Base-by-base conservation (phyloP, 495 filamentous ascomycete species). In the Rhypophila decipiens region DNA sequence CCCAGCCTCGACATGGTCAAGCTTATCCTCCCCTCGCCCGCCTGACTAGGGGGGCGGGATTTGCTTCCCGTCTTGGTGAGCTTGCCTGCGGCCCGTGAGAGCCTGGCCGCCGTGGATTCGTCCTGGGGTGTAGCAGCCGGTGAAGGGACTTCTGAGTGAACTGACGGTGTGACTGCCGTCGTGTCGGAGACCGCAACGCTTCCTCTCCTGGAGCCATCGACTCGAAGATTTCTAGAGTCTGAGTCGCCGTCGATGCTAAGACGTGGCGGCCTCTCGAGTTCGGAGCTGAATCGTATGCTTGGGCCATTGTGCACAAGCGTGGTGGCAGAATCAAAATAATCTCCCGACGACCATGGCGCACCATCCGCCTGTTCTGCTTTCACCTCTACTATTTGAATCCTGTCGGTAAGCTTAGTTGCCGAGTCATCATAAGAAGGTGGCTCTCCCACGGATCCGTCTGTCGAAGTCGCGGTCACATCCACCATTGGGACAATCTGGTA, bases 401-500 rank as follows among this genome's bases (percentile, higher is more conserved):
- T 29, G 29, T 5, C 36, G 5, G 43, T 24, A 7, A 51, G 36
- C 7, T 39, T 47, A 15, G 31, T 41, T 5, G 56, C 49, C 9
- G 50, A 75, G n/a, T 77, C 72, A 36, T 75, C 65, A 43, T 80
- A 84, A 4, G 82, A 74, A 9, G 80, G 74, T 3, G 77, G 70
- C 3, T 73, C 67, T n/a, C 55, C 49, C 15, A 68, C 64, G 23
- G 75, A 77, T 48, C 78, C 73, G 22, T 69, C 66, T 33, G 73
- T 74, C 9, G 76, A 76, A 43, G 74, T 68, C 0, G 76, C 64
- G 5, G 77, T 69, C 39, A 87, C 80, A 38, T 86, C 84, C 23
- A 85, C 78, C 51, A 94, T 86, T 0, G 91, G 93, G 29, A 89
- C 74, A 33, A 96, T 90, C 61, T 96, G 91, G 57, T 95, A 98